A percentile compares a stretch with the other conserved stretches of the same genome.
Evolutionary conservation across 768 basidiomycete genomes (phyloP).

Genomic region (Mycena kentingensis): DNA sequence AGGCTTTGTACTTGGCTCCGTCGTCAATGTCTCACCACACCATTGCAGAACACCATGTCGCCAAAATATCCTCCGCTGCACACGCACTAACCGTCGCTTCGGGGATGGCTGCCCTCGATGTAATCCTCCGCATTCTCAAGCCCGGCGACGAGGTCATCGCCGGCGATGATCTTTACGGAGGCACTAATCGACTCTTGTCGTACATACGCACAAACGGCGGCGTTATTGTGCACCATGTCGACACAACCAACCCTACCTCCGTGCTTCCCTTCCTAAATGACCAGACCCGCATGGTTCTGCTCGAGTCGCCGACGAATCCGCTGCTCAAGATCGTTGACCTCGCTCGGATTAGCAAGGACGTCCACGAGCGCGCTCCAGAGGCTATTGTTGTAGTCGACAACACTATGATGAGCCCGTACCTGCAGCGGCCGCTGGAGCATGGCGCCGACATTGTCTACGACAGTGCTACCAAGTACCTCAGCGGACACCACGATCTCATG

Average conservation of each 20-base stretch:
- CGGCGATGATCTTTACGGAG: conserved; percentile 96
- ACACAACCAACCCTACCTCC: conserved; percentile 76
- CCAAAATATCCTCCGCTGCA: conserved; percentile 90
- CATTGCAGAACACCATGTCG: conserved; percentile 87
- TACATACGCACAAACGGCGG: conserved; percentile 89
- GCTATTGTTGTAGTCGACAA: conserved; percentile 92
- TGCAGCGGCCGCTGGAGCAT: conserved; percentile 92
- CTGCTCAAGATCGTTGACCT: conserved; percentile 94
- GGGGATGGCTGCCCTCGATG: conserved; percentile 97
- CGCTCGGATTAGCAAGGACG: conserved; percentile 76
- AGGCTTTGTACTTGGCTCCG: conserved; percentile 23
- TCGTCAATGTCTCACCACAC: not conserved
- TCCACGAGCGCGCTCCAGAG: conserved; percentile 79
- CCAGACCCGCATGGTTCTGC: conserved; percentile 91
- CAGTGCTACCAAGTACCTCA: conserved; percentile 96
- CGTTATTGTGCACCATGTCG: conserved; percentile 89
- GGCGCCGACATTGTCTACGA: conserved; percentile 98
- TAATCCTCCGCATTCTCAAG: conserved; percentile 91
- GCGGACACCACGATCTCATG: conserved; percentile 99
- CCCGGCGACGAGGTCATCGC: conserved; percentile 96
- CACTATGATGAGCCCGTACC: conserved; percentile 99
- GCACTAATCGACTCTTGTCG: conserved; percentile 90
- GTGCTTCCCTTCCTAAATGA: conserved; percentile 65
- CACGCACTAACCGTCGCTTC: conserved; percentile 94
- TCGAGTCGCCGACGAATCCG: conserved; percentile 97